Evolutionary conservation across 345 rosid species (phyloP).

Genomic region (Euphorbia peplus): DNA sequence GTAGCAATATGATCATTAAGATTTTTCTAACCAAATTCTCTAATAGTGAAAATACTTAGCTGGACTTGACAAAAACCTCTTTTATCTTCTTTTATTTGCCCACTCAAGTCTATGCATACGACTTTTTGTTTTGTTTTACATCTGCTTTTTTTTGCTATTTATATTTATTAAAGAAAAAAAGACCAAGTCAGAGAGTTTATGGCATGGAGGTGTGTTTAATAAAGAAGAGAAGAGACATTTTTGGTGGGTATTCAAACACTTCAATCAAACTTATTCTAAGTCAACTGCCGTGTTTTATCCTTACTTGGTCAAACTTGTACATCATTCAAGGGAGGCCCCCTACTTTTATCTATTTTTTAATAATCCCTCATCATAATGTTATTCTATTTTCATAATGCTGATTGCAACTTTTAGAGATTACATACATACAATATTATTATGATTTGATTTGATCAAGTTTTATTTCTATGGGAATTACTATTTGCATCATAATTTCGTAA

Average conservation of each 20-base stretch:
- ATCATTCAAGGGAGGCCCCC: constrained; percentile 1
- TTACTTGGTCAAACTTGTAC: background rate
- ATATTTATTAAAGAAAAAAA: background rate
- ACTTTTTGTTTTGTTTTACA: background rate
- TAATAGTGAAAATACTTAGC: background rate
- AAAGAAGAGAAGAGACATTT: too few relatives aligned
- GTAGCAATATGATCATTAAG: background rate
- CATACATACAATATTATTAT: too few relatives aligned
- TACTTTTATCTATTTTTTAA: too few relatives aligned
- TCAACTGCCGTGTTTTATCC: constrained; percentile 20
- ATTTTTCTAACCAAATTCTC: background rate
- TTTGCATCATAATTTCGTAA: too few relatives aligned
- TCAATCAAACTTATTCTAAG: background rate
- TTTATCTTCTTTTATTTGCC: background rate
- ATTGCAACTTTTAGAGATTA: too few relatives aligned
- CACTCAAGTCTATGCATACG: background rate
- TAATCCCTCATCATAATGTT: too few relatives aligned
- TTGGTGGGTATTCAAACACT: background rate
- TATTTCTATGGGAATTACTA: too few relatives aligned
- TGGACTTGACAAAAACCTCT: background rate
- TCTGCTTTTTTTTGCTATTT: background rate
- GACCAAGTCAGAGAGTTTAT: background rate
- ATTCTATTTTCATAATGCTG: too few relatives aligned
- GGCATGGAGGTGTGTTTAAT: too few relatives aligned
- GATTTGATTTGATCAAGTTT: too few relatives aligned